Evolutionary conservation across 768 basidiomycete genomes (phyloP), one percentile per base, ranked within the genome.

Genomic region (Collybia sordida): DNA sequence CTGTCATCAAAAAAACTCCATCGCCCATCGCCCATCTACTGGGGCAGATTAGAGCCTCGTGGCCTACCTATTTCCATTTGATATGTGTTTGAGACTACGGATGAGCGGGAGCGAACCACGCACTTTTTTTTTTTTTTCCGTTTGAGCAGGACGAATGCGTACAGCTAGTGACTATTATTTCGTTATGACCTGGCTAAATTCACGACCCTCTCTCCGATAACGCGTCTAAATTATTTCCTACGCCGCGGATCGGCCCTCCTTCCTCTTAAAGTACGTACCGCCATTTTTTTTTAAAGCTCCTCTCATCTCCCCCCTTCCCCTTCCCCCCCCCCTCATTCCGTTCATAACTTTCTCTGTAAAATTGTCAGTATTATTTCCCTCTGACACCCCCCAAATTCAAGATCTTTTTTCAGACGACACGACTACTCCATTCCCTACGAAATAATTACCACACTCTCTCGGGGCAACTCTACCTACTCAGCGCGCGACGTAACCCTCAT

Each of bases 51-150:
- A 14, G n/a, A n/a, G 52, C 55, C 58, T 59, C 52, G 49, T 59
- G 55, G 55, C 47, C 11, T 50, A 56, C 47, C 11, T 50, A 56
- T 47, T 42, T 56, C 55, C 58, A 54, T 51, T 51, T 59, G 54
- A 55, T 52, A 17, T 45, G 43, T 39, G 31, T 39, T 22, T 41
- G 39, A 41, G 11, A 25, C 40, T 40, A 39, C 40, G 47, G 47
- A 28, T 34, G 28, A 21, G 19, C 25, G 40, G 40, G 39, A 49
- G 47, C 47, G 47, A 42, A 39, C 37, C 39, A 52, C 54, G 49
- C n/a, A n/a, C n/a, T 31, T 40, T 41, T 45, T 23, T 44, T 22
- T 27, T 27, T 39, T 31, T 31, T 49, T 49, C 38, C 45, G 4
- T 31, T 31, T 14, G 14, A 7, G 14, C 14, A n/a, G n/a, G n/a